Evolutionary conservation across 2,329 filamentous ascomycete species (phyloP).

Genomic region (Trichothecium sympodiale): DNA sequence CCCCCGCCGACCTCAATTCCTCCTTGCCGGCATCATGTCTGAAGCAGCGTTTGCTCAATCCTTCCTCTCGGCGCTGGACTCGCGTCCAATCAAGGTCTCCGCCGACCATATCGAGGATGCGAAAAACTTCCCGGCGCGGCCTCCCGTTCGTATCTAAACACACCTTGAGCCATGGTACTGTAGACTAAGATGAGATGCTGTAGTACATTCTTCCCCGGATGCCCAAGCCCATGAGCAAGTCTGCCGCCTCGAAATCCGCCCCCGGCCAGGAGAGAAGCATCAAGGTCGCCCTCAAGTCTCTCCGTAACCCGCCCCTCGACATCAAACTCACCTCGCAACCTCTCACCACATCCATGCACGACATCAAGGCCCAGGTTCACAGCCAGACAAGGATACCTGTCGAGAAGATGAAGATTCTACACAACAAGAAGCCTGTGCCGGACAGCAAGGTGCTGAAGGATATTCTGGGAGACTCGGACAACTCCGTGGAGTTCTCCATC

Average conservation of each 20-base stretch:
- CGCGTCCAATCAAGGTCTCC: slow-evolving; percentile 69
- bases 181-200: slow-evolving; percentile 1
- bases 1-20: slow-evolving; percentile 4
- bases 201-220: slow-evolving; percentile 66
- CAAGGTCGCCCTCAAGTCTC: slow-evolving; percentile 58
- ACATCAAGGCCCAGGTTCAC: slow-evolving; percentile 63
- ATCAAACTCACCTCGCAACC: slow-evolving; percentile 53
- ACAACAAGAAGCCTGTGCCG: slow-evolving; percentile 74
- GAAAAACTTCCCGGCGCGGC: slow-evolving; percentile 61
- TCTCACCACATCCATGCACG: slow-evolving; percentile 62
- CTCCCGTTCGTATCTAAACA: slow-evolving; percentile 51
- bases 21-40: slow-evolving; percentile 43
- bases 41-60: slow-evolving; percentile 76
- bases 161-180: too few species aligned
- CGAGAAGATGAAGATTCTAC: slow-evolving; percentile 78
- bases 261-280: slow-evolving; percentile 42
- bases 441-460: slow-evolving; percentile 73
- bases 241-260: slow-evolving; percentile 30
- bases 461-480: slow-evolving; percentile 41
- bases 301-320: slow-evolving; percentile 63
- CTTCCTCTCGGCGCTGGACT: slow-evolving; percentile 72
- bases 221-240: slow-evolving; percentile 43
- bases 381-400: slow-evolving; percentile 49
- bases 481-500: slow-evolving; percentile 61
- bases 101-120: slow-evolving; percentile 85